phyloP scores from a whole-genome alignment of 768 basidiomycete genomes.

The Cytidiella melzeri region DNA sequence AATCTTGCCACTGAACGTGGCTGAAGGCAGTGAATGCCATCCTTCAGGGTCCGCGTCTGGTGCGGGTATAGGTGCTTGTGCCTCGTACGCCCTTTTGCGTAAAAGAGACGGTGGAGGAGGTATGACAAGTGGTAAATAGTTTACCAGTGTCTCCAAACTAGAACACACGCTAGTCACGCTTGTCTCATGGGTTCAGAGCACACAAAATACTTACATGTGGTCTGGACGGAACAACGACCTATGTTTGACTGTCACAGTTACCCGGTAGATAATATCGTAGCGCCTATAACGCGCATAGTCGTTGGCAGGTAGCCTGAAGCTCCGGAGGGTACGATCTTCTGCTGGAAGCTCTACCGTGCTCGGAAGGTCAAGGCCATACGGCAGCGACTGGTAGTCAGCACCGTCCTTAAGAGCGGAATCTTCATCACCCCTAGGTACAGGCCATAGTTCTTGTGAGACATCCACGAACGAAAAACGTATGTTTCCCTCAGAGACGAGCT shows the following conservation, averaged over 20 bases:
- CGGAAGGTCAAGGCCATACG: background rate
- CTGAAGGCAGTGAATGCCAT: slow-evolving; percentile 16
- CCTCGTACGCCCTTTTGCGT: slow-evolving; percentile 20
- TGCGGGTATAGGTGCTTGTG: slow-evolving; percentile 14
- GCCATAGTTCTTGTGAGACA: background rate
- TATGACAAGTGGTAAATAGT: background rate
- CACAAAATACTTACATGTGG: background rate
- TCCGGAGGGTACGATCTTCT: background rate
- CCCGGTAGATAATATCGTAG: background rate
- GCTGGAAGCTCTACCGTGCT: background rate
- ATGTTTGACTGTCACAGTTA: background rate
- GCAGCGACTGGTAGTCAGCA: background rate
- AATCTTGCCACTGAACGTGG: slow-evolving; percentile 12
- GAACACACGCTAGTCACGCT: too few species aligned
- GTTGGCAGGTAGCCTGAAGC: background rate
- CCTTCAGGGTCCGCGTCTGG: slow-evolving; percentile 21
- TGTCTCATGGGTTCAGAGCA: too few species aligned
- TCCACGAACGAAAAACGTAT: background rate
- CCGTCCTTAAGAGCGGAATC: background rate
- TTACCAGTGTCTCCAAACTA: too few species aligned
- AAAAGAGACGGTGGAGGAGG: slow-evolving; percentile 12
- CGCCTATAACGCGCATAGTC: background rate
- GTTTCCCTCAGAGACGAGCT: background rate
- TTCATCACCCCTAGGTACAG: background rate
- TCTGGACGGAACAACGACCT: background rate